These are phyloP conservation scores for Bothriochloa decipiens DNA, from an alignment of 176 grass and related monocot genomes.

Conservation along the genomic window DNA sequence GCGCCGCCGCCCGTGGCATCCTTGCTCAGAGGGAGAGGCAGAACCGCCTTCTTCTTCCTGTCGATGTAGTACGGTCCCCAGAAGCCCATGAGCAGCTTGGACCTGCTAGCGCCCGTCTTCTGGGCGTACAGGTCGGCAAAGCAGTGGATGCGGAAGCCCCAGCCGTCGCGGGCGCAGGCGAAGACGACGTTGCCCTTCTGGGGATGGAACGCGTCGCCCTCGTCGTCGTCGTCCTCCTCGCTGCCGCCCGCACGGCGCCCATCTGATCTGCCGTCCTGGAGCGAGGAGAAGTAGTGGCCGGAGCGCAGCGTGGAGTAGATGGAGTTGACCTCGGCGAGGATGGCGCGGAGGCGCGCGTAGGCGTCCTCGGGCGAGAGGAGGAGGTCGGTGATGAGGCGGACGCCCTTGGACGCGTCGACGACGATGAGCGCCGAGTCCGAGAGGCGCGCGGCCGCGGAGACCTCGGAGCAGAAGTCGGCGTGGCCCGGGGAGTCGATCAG, in stretches of 20 bases:
- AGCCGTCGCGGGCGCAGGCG: constrained; percentile 78
- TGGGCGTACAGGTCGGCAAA: constrained; percentile 67
- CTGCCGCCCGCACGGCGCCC: too few species aligned
- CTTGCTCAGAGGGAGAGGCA: too few species aligned
- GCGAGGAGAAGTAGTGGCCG: constrained; percentile 66
- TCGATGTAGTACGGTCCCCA: too few species aligned
- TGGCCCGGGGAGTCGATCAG: constrained; percentile 98
- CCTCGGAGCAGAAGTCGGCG: constrained; percentile 92
- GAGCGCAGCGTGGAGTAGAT: constrained; percentile 80
- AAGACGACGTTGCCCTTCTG: constrained; percentile 91
- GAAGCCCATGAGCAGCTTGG: too few species aligned
- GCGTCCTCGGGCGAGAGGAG: constrained; percentile 63
- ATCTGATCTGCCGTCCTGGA: too few species aligned
- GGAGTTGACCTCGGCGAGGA: constrained; percentile 71
- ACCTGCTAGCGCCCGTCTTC: too few species aligned
- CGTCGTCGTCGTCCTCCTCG: constrained; percentile 63
- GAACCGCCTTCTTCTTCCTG: too few species aligned
- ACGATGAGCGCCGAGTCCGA: constrained; percentile 77
- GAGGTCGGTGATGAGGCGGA: constrained; percentile 85
- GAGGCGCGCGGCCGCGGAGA: constrained; percentile 78
- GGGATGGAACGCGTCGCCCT: constrained; percentile 76
- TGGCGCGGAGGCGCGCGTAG: constrained; percentile 63
- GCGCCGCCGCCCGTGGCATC: too few species aligned
- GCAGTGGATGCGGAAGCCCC: constrained; percentile 78
- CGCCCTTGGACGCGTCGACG: constrained; percentile 77